Evolutionary conservation across 148 eudicot genomes (phyloP).

Genomic region (Suaeda aralocaspica): DNA sequence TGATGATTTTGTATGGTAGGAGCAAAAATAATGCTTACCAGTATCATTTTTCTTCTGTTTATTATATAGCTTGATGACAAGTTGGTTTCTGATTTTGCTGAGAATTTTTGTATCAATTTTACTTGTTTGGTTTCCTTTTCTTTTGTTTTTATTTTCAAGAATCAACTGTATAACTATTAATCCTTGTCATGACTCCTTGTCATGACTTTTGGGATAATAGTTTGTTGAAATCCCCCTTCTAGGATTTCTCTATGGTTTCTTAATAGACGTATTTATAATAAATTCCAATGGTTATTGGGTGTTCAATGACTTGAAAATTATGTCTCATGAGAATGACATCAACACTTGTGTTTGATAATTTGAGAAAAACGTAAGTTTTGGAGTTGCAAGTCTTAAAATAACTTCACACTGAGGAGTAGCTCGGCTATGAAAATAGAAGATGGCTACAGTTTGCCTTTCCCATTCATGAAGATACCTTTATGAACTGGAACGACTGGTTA

Average conservation of each 20-base stretch:
- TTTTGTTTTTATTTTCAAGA: background rate
- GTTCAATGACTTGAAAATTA: background rate
- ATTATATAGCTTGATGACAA: background rate
- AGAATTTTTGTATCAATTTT: background rate
- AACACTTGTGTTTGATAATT: background rate
- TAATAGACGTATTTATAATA: background rate
- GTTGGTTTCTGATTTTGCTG: background rate
- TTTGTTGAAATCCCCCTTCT: background rate
- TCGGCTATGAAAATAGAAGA: background rate
- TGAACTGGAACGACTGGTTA: too few species aligned
- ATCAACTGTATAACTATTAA: background rate
- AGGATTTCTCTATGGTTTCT: background rate
- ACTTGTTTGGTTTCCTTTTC: too few species aligned
- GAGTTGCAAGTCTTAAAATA: background rate
- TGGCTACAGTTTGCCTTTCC: too few species aligned
- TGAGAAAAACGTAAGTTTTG: background rate
- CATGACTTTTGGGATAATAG: background rate
- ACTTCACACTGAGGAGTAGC: background rate
- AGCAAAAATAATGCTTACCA: background rate
- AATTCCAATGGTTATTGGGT: background rate
- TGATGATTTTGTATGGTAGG: background rate
- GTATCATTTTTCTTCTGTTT: background rate
- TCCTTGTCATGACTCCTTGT: background rate
- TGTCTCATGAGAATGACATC: background rate
- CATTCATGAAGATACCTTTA: too few species aligned